Base-by-base conservation (phyloP, 441 rosid genomes). In the Populus trichocarpa region DNA sequence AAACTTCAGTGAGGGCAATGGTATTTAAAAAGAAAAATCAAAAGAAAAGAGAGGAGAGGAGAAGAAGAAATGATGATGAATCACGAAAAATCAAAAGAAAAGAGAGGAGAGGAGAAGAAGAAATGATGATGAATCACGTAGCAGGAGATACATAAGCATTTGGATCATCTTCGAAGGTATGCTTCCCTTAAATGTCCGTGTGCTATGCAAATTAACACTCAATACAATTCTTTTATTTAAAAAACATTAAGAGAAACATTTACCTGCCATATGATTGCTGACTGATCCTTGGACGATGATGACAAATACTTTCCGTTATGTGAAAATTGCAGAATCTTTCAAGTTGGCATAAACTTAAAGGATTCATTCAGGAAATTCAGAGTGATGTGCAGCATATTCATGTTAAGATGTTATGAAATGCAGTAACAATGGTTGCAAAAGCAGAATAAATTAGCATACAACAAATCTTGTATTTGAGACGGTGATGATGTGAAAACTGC, bases 241-340 rank as follows among this genome's bases (percentile, higher is more conserved):
- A 40, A 33, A n/a, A 71, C 38, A 33, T n/a, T 42, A n/a, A 13
- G 20, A 35, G 30, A 80, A 76, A 32, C 35, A 61, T 66, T 67
- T 90, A 96, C 99, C 97, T 93, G 97, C 98, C 98, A 94, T 84
- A 96, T 87, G 79, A 92, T 86, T 73, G 93, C 93, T 7, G 89
- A 86, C 33, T 83, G 88, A 86, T 96, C 99, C 81, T 82, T 91
- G 73, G 99, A 96, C 38, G 98, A 83, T 70, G 99, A 96, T 67
- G 97, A 98, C 81, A 96, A 82, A 85, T 90, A 96, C 83, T 88
- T 94, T 68, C 99, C 98, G 81, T 90, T 84, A 61, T 88, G 97
- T 40, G 98, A 96, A 86, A 96, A 96, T 91, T 91, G 91, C 90
- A 96, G 78, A 73, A 93, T 81, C 98, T 96, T 89, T 83, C 75